phyloP scores from a whole-genome alignment of 1,284 basidiomycete genomes.

The Ustilago nuda region DNA sequence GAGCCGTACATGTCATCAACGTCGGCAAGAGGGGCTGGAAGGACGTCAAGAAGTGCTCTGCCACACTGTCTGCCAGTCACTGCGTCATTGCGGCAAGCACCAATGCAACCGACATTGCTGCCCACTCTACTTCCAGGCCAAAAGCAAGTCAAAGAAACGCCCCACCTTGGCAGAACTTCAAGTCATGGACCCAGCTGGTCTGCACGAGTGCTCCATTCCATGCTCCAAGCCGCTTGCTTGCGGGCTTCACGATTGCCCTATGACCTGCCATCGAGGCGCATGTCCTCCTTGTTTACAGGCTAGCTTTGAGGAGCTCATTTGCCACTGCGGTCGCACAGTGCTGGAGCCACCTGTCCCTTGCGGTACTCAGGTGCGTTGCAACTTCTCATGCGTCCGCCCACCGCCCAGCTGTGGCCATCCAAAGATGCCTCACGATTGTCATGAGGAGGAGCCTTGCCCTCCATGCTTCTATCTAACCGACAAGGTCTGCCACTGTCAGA shows the following conservation, averaged over 20 bases:
- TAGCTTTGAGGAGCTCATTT: conserved; percentile 64
- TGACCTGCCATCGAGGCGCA: conserved; percentile 65
- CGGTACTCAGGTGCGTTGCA: conserved; percentile 61
- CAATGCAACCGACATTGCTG: conserved; percentile 63
- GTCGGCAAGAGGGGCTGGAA: conserved; percentile 45
- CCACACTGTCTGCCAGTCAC: conserved; percentile 55
- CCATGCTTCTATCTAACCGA: conserved; percentile 66
- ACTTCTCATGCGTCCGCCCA: conserved; percentile 63
- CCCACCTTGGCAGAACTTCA: conserved; percentile 55
- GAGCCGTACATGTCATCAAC: conserved; percentile 51
- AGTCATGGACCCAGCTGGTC: conserved; percentile 60
- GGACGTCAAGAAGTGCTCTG: conserved; percentile 60
- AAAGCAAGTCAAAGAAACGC: conserved; percentile 49
- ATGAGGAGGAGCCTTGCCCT: conserved; percentile 64
- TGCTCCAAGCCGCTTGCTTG: conserved; percentile 64
- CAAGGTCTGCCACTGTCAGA: conserved; percentile 64
- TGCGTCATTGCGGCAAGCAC: conserved; percentile 63
- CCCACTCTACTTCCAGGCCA: conserved; percentile 64
- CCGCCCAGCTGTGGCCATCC: conserved; percentile 66
- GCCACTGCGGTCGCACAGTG: conserved; percentile 66
- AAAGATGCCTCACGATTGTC: conserved; percentile 65
- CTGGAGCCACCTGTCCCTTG: conserved; percentile 68
- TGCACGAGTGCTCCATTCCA: conserved; percentile 60
- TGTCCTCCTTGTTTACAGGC: conserved; percentile 67
- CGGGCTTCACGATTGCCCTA: conserved; percentile 60